These are phyloP conservation scores for Amaranthus cruentus DNA, from an alignment of 148 eudicot genomes.

Conservation along the genomic window DNA sequence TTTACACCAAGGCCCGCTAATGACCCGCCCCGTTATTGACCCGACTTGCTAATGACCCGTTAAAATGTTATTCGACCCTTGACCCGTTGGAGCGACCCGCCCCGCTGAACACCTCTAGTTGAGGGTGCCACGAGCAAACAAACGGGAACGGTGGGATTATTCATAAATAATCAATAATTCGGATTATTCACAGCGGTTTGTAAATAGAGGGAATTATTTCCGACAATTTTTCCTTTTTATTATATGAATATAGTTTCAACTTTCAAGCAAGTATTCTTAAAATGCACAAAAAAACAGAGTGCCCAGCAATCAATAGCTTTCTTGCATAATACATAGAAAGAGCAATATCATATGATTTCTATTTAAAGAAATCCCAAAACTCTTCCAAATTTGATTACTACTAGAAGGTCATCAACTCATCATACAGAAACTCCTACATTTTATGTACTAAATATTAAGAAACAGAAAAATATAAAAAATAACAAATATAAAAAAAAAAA, in stretches of 20 bases:
- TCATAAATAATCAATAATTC: too few species aligned
- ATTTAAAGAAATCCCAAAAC: constrained; percentile 20
- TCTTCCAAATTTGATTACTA: constrained; percentile 13
- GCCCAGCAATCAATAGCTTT: constrained; percentile 9
- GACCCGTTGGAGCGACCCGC: too few species aligned
- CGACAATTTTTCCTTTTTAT: constrained; percentile 9
- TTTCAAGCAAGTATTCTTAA: background rate
- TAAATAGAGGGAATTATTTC: background rate
- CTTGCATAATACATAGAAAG: constrained; percentile 13
- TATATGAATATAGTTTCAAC: too few species aligned
- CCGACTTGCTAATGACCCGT: too few species aligned
- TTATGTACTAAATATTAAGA: constrained; percentile 3
- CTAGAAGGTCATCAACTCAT: constrained; percentile 25
- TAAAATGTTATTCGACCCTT: too few species aligned
- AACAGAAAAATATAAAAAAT: background rate
- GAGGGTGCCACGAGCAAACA: too few species aligned
- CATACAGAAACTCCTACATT: constrained; percentile 20
- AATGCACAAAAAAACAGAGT: constrained; percentile 11
- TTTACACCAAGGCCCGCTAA: too few species aligned
- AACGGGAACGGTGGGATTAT: too few species aligned
- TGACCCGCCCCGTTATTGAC: too few species aligned
- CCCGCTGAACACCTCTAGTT: too few species aligned
- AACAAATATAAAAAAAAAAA: background rate
- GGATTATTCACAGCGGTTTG: too few species aligned
- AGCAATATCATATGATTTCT: background rate